Conservation (phyloP, 2,329 filamentous ascomycete genomes). For the Bertia moriformis region DNA sequence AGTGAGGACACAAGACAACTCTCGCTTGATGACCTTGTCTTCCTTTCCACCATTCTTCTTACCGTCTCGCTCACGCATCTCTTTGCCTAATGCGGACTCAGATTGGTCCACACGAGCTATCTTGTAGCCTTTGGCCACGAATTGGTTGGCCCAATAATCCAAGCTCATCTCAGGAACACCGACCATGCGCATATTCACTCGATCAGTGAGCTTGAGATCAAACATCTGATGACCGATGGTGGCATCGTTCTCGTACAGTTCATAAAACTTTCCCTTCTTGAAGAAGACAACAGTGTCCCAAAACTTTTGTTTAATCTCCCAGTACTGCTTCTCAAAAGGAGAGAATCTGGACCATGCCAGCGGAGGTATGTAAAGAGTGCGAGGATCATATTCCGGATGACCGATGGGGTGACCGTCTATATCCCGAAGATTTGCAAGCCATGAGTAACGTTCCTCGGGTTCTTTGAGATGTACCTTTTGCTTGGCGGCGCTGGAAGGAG, state of each 20-base stretch:
- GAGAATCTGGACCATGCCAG: constrained; percentile 71
- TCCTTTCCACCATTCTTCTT: constrained; percentile 38
- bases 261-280: constrained; percentile 99
- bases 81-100: constrained; percentile 87
- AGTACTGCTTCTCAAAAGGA: constrained; percentile 94
- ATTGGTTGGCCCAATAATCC: constrained; percentile 96
- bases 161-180: constrained; percentile 90
- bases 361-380: constrained; percentile 80
- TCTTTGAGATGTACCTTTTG: constrained; percentile 68
- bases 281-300: constrained; percentile 98
- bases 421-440: constrained; percentile 76
- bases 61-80: constrained; percentile 87
- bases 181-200: constrained; percentile 99
- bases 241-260: constrained; percentile 94
- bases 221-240: constrained; percentile 93
- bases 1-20: constrained; percentile 81
- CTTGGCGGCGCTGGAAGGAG: constrained; percentile 14
- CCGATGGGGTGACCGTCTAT: constrained; percentile 42
- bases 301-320: constrained; percentile 96
- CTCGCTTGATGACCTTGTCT: constrained; percentile 84
- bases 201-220: constrained; percentile 90
- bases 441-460: constrained; percentile 74
- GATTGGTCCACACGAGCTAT: constrained; percentile 93
- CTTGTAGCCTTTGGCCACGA: constrained; percentile 95
- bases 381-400: constrained; percentile 79